Evolutionary conservation across 164 flowering plant species (phyloP), one percentile per base, ranked within the genome.

Genomic region (Cinnamomum micranthum): DNA sequence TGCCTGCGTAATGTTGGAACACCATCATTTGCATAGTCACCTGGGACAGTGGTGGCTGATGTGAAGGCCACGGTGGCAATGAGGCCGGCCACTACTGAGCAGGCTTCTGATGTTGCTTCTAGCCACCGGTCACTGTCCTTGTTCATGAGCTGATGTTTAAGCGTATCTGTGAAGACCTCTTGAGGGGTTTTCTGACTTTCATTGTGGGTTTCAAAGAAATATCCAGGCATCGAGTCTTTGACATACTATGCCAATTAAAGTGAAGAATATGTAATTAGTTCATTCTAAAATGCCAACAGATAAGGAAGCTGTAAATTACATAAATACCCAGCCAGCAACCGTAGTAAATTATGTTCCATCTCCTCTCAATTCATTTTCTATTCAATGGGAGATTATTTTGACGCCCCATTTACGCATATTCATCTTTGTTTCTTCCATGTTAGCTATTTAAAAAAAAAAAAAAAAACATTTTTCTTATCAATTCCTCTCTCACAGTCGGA

Each of bases 51-150:
- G 31, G 60, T 31, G 17, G 59, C 35, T 3, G 77, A 19, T 24
- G 77, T 27, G 3, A 62, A 75, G 4, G 73, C 72, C 10, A 75
- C 73, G 1, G 77, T 33, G 52, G 73, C 73, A 0, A 75, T 63
- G 17, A 75, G 77, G 15, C 58, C 62, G 1, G 73, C 77, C 9
- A 75, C 73, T 5, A 70, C 58, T 6, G 77, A 75, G 62, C 62
- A 62, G 2, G 77, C 60, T 41, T 60, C 35, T 0, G 77, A 27
- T 3, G 73, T 69, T 17, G 23, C 70, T 4, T 28, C 62, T 23
- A 70, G 58, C 77, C 77, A 75, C 24, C n/a, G 22, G 1, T 47
- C 24, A 3, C 69, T 68, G 1, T 75, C 71, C 19, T 70, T 69
- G 2, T 60, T 20, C 20, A 69, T 15, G 2, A 58, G 33, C 24